Evolutionary conservation across 768 basidiomycete species (phyloP), one percentile per base, ranked within the genome.

Genomic region (Mycena sanguinolenta): DNA sequence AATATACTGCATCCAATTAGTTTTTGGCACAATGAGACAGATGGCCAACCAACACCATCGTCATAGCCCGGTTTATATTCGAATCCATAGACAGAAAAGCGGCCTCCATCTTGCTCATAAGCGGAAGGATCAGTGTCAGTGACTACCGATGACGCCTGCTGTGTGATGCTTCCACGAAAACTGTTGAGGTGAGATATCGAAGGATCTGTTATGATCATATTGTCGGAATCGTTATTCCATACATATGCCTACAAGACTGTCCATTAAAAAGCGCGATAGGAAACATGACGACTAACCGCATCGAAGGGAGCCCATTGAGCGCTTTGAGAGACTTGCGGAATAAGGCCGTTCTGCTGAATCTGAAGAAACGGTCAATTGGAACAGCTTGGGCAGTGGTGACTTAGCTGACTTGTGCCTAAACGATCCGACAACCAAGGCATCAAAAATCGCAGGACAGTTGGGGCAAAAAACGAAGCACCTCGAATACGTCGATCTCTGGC

Each of bases 401-500:
- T 7, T 17, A 1, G 30, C 71, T 57, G 70, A 90, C 92, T 81
- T 91, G 90, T 4, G 95, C 92, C 44, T 70, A 17, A 9, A 46
- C 27, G 19, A 46, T n/a, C 9, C 32, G n/a, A 55, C 16, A 55
- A 55, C 14, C 34, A 13, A 17, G 30, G 53, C 32, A 25, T 58
- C 32, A 38, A n/a, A 34, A 57, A 23, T 6, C 10, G 32, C 42
- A 17, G 44, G 17, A 50, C n/a, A 19, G 28, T 30, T 3, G 28
- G 36, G 21, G 25, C 6, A 7, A n/a, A 42, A 39, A 16, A n/a
- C 14, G 23, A 32, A 52, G 9, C 0, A 30, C 36, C 58, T 58
- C 95, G 75, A 96, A 91, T 32, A 96, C 84, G 84, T 97, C 96
- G 52, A 97, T 96, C 79, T 97, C 96, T 2, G 95, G 96, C 7